phyloP scores from a whole-genome alignment of 139 green algal species.

The Tetradesmus lagerheimii region DNA sequence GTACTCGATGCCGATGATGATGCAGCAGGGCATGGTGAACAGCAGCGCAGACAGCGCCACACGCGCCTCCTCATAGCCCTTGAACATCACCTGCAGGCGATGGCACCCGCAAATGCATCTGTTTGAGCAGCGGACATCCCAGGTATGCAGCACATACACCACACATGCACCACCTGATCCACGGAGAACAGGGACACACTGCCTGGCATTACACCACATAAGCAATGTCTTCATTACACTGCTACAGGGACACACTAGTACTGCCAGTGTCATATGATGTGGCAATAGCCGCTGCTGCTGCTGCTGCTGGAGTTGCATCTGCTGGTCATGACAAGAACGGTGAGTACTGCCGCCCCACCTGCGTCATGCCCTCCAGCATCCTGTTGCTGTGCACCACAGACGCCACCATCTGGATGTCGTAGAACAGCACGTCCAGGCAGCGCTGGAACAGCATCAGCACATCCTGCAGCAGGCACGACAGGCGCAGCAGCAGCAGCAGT shows the following conservation, averaged over 20 bases:
- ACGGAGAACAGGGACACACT: no score
- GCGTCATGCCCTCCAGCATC: constrained; percentile 64
- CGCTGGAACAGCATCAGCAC: constrained; percentile 38
- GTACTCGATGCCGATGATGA: constrained; percentile 58
- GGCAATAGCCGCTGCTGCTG: no score
- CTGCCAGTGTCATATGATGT: no score
- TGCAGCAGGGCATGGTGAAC: constrained; percentile 55
- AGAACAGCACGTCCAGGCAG: constrained; percentile 57
- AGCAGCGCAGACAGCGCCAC: constrained; percentile 56
- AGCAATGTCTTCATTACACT: no score
- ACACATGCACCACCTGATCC: no score
- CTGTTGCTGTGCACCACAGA: constrained; percentile 59
- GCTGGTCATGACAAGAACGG: no score
- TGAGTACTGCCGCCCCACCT: constrained; percentile 24
- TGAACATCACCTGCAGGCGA: constrained; percentile 34
- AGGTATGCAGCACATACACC: no score
- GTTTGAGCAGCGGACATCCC: no score
- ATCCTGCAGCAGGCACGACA: neutral
- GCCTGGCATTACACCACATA: no score
- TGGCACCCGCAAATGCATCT: neutral
- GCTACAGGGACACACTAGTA: no score
- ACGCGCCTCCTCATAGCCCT: constrained; percentile 62
- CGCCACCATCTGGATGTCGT: constrained; percentile 61
- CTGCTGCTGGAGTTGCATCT: no score
- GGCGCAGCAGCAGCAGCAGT: neutral